A percentile compares a stretch with the other conserved stretches of the same genome.
These are phyloP conservation scores for Jatropha curcas DNA, from an alignment of 345 rosid species.

Conservation along the genomic window DNA sequence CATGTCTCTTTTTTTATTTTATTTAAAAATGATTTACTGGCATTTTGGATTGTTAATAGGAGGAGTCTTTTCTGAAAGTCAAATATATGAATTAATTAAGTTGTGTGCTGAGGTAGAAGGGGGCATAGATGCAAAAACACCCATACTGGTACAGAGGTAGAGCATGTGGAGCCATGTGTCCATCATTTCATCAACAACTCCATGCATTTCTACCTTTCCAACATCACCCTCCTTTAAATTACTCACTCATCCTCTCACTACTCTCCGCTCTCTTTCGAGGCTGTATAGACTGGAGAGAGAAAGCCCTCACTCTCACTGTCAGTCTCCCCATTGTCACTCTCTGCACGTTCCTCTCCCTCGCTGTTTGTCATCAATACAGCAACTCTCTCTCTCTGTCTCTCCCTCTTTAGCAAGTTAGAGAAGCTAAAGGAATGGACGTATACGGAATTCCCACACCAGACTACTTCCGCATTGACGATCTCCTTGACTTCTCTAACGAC, in stretches of 20 bases:
- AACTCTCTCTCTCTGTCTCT: background rate
- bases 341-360: no score
- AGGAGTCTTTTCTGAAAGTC: no score
- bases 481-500: constrained; percentile 66
- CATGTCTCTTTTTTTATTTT: no score
- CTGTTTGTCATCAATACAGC: constrained; percentile 23
- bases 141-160: background rate
- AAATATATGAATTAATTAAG: no score
- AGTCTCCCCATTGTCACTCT: constrained; percentile 19
- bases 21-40: no score
- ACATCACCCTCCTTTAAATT: constrained; percentile 4
- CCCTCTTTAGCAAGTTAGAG: no score
- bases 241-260: background rate
- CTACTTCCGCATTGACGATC: constrained; percentile 69
- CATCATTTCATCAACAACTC: constrained; percentile 18
- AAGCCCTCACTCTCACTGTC: background rate
- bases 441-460: constrained; percentile 46
- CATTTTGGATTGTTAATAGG: no score
- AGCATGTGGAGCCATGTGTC: constrained; percentile 39
- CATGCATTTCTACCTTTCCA: constrained; percentile 11
- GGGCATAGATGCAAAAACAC: background rate
- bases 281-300: no score
- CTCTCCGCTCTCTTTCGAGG: background rate
- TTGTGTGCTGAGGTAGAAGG: background rate
- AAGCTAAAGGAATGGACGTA: constrained; percentile 53